Evolutionary conservation across 352 stramenopile species (phyloP).

Genomic region (Phytophthora tubulina): DNA sequence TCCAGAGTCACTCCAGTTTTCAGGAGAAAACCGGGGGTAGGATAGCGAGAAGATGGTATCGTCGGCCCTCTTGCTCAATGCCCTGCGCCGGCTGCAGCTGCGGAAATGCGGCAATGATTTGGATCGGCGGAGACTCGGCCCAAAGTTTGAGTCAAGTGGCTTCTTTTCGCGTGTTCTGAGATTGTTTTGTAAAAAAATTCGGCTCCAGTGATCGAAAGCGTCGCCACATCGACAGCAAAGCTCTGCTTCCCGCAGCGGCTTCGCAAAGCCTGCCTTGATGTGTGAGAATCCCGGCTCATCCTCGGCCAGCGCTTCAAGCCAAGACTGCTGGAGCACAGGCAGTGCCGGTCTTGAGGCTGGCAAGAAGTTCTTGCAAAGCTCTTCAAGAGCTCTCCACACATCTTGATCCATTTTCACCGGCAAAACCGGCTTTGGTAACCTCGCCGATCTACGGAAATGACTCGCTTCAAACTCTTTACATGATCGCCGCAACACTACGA

Average conservation of each 20-base stretch:
- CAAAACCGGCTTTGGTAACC: conserved; percentile 17
- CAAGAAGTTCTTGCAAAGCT: not conserved
- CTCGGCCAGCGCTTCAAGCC: conserved; percentile 9
- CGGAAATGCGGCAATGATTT: conserved; percentile 29
- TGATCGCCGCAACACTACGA: conserved; percentile 13
- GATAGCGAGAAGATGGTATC: conserved; percentile 34
- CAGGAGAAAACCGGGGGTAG: conserved; percentile 27
- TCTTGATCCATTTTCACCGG: conserved; percentile 28
- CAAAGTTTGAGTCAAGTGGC: conserved; percentile 7
- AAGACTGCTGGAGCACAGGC: not conserved
- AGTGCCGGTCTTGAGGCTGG: not conserved
- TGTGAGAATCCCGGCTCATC: conserved; percentile 28
- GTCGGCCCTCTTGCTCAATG: conserved; percentile 28
- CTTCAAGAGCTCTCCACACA: conserved; percentile 21
- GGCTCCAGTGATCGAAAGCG: conserved; percentile 36
- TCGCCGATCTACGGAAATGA: not conserved
- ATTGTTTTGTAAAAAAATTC: conserved; percentile 38
- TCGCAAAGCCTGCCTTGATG: conserved; percentile 28
- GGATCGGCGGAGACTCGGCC: conserved; percentile 20
- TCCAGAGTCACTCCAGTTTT: conserved; percentile 21
- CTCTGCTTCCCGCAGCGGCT: conserved; percentile 9
- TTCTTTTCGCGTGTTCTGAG: conserved; percentile 34
- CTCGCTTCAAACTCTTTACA: not conserved
- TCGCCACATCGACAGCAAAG: conserved; percentile 26
- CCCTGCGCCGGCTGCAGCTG: conserved; percentile 31